These are phyloP conservation scores for Penicillium alfredii DNA, from an alignment of 495 filamentous ascomycete genomes.

Conservation along the genomic window DNA sequence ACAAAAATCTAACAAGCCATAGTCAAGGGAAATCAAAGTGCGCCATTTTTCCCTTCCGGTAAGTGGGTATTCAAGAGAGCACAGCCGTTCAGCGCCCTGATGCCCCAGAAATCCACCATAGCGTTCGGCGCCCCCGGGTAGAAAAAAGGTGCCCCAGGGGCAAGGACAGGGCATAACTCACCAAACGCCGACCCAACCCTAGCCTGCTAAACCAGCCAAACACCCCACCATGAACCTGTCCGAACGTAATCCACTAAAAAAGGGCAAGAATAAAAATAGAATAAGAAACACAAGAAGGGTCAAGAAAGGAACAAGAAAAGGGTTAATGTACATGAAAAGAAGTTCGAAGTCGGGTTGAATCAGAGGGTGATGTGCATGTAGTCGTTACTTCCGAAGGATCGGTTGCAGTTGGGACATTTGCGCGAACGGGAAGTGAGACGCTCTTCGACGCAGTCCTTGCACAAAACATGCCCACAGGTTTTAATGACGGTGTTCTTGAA, in stretches of 20 bases:
- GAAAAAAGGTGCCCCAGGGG: constrained; percentile 5
- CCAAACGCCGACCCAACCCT: constrained; percentile 38
- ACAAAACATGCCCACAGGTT: constrained; percentile 95
- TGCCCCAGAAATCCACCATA: constrained; percentile 13
- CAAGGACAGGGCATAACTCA: constrained; percentile 14
- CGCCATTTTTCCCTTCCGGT: constrained; percentile 9
- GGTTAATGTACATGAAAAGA: constrained; percentile 38
- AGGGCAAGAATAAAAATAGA: constrained; percentile 10
- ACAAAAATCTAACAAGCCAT: constrained; percentile 15
- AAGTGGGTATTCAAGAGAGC: constrained; percentile 32
- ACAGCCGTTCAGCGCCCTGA: constrained; percentile 10
- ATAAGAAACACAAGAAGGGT: constrained; percentile 14
- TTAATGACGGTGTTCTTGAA: constrained; percentile 93
- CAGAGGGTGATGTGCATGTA: constrained; percentile 61
- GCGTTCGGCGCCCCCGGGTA: constrained; percentile 4
- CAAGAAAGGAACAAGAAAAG: constrained; percentile 13
- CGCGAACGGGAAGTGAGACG: constrained; percentile 79
- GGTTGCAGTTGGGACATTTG: constrained; percentile 90
- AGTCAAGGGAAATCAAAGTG: constrained; percentile 11
- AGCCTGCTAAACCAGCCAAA: constrained; percentile 38
- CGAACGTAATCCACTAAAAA: constrained; percentile 23
- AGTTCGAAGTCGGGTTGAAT: constrained; percentile 13
- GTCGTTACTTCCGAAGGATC: constrained; percentile 83
- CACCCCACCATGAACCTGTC: constrained; percentile 40
- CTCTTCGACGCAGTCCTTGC: constrained; percentile 80